Percentiles rank a stretch among this genome's conserved stretches.
phyloP scores from a whole-genome alignment of 2,329 filamentous ascomycete genomes.

The Colletotrichum tamarilloi region DNA sequence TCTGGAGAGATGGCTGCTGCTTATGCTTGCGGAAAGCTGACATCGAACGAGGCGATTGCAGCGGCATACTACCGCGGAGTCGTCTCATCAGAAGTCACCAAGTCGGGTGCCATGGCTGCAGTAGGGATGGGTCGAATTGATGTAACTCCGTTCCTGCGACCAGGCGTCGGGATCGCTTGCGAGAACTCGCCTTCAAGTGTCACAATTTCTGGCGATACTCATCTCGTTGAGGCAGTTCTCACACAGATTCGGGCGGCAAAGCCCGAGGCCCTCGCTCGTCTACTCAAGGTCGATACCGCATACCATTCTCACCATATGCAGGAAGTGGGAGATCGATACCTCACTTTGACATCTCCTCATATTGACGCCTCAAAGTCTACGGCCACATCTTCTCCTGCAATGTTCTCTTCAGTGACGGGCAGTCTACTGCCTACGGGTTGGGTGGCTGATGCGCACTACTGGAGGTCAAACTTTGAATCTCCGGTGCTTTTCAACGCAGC shows the following conservation, averaged over 20 bases:
- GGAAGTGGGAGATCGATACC: conserved; percentile 9
- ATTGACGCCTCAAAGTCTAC: neutral
- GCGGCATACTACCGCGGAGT: conserved; percentile 54
- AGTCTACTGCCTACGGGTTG: neutral
- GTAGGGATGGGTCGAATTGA: conserved; percentile 41
- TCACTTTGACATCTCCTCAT: neutral
- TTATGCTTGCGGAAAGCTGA: conserved; percentile 42
- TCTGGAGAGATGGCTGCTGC: conserved; percentile 46
- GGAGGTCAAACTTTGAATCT: conserved; percentile 31
- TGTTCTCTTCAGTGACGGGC: conserved; percentile 1
- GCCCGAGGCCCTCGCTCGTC: conserved; percentile 37
- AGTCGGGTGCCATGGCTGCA: conserved; percentile 46
- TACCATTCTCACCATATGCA: conserved; percentile 43
- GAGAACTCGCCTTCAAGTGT: conserved; percentile 41
- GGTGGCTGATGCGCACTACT: conserved; percentile 21
- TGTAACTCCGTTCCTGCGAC: neutral
- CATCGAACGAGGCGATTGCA: conserved; percentile 49
- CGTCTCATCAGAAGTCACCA: conserved; percentile 31
- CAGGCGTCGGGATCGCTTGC: conserved; percentile 38
- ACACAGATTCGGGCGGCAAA: conserved; percentile 34
- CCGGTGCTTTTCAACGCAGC: conserved; percentile 31
- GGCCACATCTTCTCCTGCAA: neutral
- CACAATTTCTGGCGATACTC: conserved; percentile 39
- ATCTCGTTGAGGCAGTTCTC: conserved; percentile 33
- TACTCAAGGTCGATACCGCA: conserved; percentile 43